Conservation (phyloP, 2,329 filamentous ascomycete species). For the Cladophialophora chaetospira region DNA sequence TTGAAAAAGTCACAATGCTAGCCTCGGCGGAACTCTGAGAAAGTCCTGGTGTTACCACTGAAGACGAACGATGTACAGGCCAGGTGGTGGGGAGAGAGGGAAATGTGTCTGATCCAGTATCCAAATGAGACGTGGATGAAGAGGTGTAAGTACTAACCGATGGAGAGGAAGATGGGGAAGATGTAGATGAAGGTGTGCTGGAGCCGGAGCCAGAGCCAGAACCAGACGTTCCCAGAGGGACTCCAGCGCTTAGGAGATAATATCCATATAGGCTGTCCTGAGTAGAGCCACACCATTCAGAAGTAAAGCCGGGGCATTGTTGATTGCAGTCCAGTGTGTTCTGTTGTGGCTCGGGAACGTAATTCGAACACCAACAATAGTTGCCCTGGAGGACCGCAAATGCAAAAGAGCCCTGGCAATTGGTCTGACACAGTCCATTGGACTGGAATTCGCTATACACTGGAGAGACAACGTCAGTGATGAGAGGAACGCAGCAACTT, state of each 20-base stretch:
- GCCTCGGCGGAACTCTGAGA: conserved; percentile 31
- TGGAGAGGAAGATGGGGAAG: conserved; percentile 26
- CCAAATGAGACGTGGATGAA: conserved; percentile 1
- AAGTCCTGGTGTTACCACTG: conserved; percentile 27
- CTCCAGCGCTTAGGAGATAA: conserved; percentile 38
- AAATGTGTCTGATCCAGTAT: conserved; percentile 20
- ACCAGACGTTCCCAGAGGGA: conserved; percentile 30
- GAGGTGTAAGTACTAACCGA: conserved; percentile 33
- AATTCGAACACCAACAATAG: conserved; percentile 54
- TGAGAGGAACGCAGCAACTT: neutral
- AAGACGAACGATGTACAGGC: conserved; percentile 14
- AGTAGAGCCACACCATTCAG: conserved; percentile 48
- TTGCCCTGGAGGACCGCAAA: conserved; percentile 50
- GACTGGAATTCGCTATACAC: conserved; percentile 47
- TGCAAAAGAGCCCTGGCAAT: conserved; percentile 46
- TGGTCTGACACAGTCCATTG: conserved; percentile 45
- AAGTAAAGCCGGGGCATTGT: conserved; percentile 50
- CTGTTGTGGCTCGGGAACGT: conserved; percentile 43
- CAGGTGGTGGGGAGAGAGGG: conserved; percentile 16
- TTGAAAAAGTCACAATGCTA: conserved; percentile 25
- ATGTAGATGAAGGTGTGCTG: conserved; percentile 33
- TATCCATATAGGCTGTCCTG: conserved; percentile 47
- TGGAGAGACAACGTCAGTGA: conserved; percentile 31
- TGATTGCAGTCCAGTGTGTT: conserved; percentile 42
- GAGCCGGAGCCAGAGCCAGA: conserved; percentile 21